Evolutionary conservation across 257 asterid genomes (phyloP), one percentile per base, ranked within the genome.

Genomic region (Thymus mandschuricus): DNA sequence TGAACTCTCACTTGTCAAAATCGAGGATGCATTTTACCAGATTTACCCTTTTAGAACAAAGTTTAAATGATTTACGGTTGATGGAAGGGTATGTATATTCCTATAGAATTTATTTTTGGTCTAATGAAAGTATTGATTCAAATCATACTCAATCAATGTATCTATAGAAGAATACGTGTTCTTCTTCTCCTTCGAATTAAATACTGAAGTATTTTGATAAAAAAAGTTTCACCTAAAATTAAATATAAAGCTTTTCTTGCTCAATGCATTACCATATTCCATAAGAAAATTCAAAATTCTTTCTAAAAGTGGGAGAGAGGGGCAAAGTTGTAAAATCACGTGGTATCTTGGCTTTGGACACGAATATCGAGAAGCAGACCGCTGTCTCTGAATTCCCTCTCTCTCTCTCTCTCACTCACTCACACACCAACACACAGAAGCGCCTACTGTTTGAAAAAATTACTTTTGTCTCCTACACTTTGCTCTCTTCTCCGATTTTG

Each of bases 331-430:
- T 81, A 50, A 81, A 60, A 3, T 48, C 46, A 70, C 8, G 46
- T 48, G 64, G 55, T 70, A 64, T 69, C 69, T 10, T 55, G 65
- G 30, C 63, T 51, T 48, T 10, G 60, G 62, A 64, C 78, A 31
- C 85, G 77, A 71, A 60, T 3, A 77, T 77, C 85, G 62, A 81
- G 80, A 73, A 38, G 72, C 81, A 65, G 82, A 77, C 75, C 68
- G 15, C 28, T 70, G 85, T 74, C 76, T 72, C n/a, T n/a, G 49
- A 60, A 72, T 59, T 67, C 75, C 68, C 51, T n/a, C 51, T 54
- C 71, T 6, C 66, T 21, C 72, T 10, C 52, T 3, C 57, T 40
- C 33, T 43, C 56, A 6, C 65, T 15, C 35, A 27, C 60, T 2
- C 60, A 30, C 41, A 10, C 44, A 11, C 33, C 7, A 10, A 44